phyloP scores from a whole-genome alignment of 495 filamentous ascomycete genomes.

The Tirmania nivea region DNA sequence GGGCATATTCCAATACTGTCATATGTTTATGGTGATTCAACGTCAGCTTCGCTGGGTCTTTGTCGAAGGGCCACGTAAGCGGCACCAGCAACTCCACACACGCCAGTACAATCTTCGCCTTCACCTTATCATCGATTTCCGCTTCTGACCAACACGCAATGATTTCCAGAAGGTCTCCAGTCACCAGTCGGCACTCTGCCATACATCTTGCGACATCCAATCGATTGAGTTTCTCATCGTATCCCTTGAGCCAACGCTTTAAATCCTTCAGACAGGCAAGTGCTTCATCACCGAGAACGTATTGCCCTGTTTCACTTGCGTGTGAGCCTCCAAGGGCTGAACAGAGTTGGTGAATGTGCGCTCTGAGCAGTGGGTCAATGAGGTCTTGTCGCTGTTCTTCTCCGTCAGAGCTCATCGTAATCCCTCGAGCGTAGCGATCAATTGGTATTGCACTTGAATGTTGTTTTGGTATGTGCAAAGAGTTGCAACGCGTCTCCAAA shows the following conservation, averaged over 20 bases:
- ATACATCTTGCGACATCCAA: slow-evolving; percentile 89
- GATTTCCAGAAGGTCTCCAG: slow-evolving; percentile 75
- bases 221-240: slow-evolving; percentile 83
- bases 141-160: slow-evolving; percentile 53
- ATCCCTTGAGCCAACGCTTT: slow-evolving; percentile 79
- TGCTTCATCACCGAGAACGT: slow-evolving; percentile 83
- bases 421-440: not conserved
- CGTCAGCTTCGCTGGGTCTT: slow-evolving; percentile 57
- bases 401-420: not conserved
- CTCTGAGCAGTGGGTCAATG: slow-evolving; percentile 72
- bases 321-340: slow-evolving; percentile 82
- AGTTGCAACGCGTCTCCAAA: no score
- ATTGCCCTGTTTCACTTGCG: slow-evolving; percentile 56
- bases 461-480: no score
- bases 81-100: slow-evolving; percentile 86
- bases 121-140: slow-evolving; percentile 44
- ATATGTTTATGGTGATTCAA: slow-evolving; percentile 80
- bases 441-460: no score
- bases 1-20: slow-evolving; percentile 68
- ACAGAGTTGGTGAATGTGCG: slow-evolving; percentile 76
- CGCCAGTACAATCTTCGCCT: slow-evolving; percentile 59
- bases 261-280: slow-evolving; percentile 79
- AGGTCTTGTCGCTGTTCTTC: slow-evolving; percentile 21
- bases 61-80: slow-evolving; percentile 83
- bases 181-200: slow-evolving; percentile 79